These are phyloP conservation scores for Fusarium ramigenum DNA, from an alignment of 2,329 filamentous ascomycete species.

Conservation along the genomic window DNA sequence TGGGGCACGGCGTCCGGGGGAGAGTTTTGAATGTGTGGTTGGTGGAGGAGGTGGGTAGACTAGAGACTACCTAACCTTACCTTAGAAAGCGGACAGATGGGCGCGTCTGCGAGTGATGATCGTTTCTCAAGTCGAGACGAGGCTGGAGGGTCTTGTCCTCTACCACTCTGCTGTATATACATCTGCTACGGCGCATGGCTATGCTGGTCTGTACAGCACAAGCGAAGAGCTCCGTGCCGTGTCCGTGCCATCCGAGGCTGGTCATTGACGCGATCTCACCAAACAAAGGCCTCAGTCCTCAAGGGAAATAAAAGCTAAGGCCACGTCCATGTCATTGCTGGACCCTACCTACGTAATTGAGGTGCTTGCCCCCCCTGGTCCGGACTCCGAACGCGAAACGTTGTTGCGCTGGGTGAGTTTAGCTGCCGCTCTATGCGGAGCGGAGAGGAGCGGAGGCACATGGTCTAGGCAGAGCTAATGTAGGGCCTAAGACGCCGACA, in stretches of 20 bases:
- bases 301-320: constrained; percentile 4
- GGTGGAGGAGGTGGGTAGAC: constrained; percentile 30
- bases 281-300: constrained; percentile 15
- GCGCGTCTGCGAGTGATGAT: constrained; percentile 18
- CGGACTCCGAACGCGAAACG: constrained; percentile 10
- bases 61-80: constrained; percentile 19
- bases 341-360: constrained; percentile 38
- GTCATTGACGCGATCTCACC: constrained; percentile 20
- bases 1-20: constrained; percentile 24
- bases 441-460: constrained; percentile 32
- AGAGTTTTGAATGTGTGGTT: constrained; percentile 31
- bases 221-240: not conserved
- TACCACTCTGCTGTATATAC: not conserved
- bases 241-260: constrained; percentile 20
- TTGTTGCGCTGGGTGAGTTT: constrained; percentile 5
- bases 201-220: not conserved
- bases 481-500: constrained; percentile 18
- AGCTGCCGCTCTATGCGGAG: constrained; percentile 36
- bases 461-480: constrained; percentile 30
- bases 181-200: constrained; percentile 5
- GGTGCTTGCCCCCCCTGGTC: constrained; percentile 1
- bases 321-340: constrained; percentile 24
- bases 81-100: constrained; percentile 33
- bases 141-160: not conserved
- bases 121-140: not conserved